Evolutionary conservation across 768 basidiomycete genomes (phyloP), one percentile per base, ranked within the genome.

Genomic region (Mycena leptocephala): DNA sequence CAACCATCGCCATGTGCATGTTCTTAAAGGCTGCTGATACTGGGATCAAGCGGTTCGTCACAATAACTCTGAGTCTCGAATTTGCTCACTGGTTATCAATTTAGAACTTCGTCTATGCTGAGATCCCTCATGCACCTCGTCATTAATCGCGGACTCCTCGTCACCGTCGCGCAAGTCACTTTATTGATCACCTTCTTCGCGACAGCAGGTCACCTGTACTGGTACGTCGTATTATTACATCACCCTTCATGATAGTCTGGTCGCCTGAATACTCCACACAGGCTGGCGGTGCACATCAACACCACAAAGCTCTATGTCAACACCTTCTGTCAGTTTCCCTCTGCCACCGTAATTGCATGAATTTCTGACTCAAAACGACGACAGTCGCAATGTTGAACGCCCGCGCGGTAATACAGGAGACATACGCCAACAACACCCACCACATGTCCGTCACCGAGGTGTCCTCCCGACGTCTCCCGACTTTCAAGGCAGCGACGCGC

Each of bases 291-390:
- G 73, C 88, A 90, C 72, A 83, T 89, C 72, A 89, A 88, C 70
- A 86, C 89, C 11, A 89, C 88, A 6, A 89, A 87, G 56, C 81
- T 90, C 10, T 90, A 90, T 75, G 88, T 87, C 22, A 89, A 89
- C 74, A 89, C 88, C 1, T 89, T 89, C 79, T 89, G 89, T 89
- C 68, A 84, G 89, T 85, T n/a, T 92, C 18, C 64, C 64, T 37
- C 22, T 53, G 14, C 32, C 32, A 41, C 35, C n/a, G 33, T 10
- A 14, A 43, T 69, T 28, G 63, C 53, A 41, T 43, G 66, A 39
- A 37, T 37, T 67, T 55, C 33, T 55, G 9, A 37, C 24, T 37
- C 20, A 2, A n/a, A 55, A 37, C 7, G 20, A 32, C 24, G 63
- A 14, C 79, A 71, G 26, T 82, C 83, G 32, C 46, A 70, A 51